A percentile compares a stretch with the other conserved stretches of the same genome.
These are phyloP conservation scores for Coffea canephora DNA, from an alignment of 257 asterid genomes.

Conservation along the genomic window DNA sequence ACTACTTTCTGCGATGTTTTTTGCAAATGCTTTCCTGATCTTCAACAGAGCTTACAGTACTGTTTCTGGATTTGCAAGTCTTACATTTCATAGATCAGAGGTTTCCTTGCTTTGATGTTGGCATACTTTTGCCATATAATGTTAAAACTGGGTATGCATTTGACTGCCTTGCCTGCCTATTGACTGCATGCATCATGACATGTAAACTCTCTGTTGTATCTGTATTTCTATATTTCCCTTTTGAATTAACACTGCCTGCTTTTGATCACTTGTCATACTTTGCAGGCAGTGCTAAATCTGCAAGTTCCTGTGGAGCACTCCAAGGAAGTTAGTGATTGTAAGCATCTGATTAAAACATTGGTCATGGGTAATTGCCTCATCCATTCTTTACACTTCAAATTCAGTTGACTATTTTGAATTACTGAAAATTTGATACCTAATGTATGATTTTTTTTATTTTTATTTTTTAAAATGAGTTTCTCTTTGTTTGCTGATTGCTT, in stretches of 20 bases:
- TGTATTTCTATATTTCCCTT: neutral
- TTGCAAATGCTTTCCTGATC: neutral
- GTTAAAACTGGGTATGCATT: neutral
- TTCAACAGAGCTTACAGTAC: neutral
- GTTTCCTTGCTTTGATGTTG: neutral
- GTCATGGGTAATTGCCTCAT: slow-evolving; percentile 75
- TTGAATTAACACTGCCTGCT: slow-evolving; percentile 5
- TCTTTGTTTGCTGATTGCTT: neutral
- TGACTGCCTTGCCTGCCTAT: neutral
- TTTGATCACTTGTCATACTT: slow-evolving; percentile 27
- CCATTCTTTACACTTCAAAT: slow-evolving; percentile 2
- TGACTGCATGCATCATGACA: neutral
- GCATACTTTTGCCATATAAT: too few species aligned
- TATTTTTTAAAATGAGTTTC: neutral
- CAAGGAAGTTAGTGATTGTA: slow-evolving; percentile 96
- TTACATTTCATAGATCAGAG: neutral
- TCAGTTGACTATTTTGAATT: neutral
- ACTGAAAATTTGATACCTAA: slow-evolving; percentile 1
- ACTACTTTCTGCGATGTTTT: neutral
- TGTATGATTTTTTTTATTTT: neutral
- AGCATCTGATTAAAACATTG: slow-evolving; percentile 94
- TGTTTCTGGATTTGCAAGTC: neutral
- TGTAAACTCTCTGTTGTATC: neutral
- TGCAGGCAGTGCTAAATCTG: slow-evolving; percentile 89
- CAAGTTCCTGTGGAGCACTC: slow-evolving; percentile 83